Base-by-base conservation (phyloP, 345 rosid genomes). In the Erucastrum elatum region DNA sequence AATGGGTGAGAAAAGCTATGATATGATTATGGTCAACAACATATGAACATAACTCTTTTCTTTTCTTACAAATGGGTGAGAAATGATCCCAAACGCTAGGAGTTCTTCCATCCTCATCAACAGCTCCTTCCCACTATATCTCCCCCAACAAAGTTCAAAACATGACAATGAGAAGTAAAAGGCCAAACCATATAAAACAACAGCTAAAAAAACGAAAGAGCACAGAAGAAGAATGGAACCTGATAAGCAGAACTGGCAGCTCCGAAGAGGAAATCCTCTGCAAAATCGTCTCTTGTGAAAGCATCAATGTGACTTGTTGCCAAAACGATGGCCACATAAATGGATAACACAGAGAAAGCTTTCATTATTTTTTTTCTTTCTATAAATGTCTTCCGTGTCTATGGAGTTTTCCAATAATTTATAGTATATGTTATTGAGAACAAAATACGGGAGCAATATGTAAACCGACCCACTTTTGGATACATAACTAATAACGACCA, bases 31-130 rank as follows among this genome's bases (percentile, higher is more conserved):
- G 21, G 21, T 21, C 21, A 21, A 21, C 21, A 21, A 21, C 21
- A 21, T 21, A 21, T 21, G 21, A 35, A 35, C 0, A 35, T 35
- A 35, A 35, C 49, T 10, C 4, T 41, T 3, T 41, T 41, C 10
- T 41, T 39, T 8, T 78, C 8, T 35, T 35, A 88, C 93, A 53
- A 55, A 76, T 76, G 12, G 82, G 88, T 12, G 85, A 59, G 76
- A 81, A 86, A 9, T 88, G 76, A 53, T 88, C 92, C 92, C 90
- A 91, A 15, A 91, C 74, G 58, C 92, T 86, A 0, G 85, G 86
- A 53, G 83, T 82, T 70, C 87, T 87, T 37, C 94, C 94, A 68
- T 87, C 94, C 74, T 85, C 83, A 49, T 66, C 34, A 46, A 83
- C 84, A 13, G 93, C 93, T 41, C 96, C 93, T 84, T 89, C 93